Conservation (phyloP, 371 early-diverging fungal genomes). For the Dentiscutata heterogama region DNA sequence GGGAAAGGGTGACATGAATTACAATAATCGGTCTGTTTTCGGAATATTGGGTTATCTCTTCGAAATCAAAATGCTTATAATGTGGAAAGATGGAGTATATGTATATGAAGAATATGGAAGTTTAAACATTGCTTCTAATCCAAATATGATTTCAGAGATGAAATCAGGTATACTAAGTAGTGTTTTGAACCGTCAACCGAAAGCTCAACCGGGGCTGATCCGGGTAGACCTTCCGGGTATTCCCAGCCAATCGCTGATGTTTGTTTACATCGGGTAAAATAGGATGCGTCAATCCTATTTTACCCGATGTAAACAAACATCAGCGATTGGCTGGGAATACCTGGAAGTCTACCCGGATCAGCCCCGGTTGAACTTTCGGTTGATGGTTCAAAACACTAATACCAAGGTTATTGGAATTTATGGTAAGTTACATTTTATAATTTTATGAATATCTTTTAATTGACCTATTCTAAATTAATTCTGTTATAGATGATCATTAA, state of each 20-base stretch:
- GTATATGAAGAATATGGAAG: slow-evolving; percentile 25
- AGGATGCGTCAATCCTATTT: too few species aligned
- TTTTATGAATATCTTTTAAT: slow-evolving; percentile 9
- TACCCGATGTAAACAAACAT: too few species aligned
- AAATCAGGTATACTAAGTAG: neutral
- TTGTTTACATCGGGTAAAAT: too few species aligned
- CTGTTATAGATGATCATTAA: slow-evolving; percentile 26
- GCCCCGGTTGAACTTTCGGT: too few species aligned
- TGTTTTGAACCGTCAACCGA: too few species aligned
- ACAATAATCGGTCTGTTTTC: slow-evolving; percentile 25
- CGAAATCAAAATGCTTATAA: slow-evolving; percentile 36
- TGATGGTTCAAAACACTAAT: too few species aligned
- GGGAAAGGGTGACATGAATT: neutral
- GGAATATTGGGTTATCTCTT: slow-evolving; percentile 27
- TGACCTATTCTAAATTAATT: slow-evolving; percentile 26
- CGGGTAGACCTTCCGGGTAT: too few species aligned
- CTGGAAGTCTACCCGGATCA: too few species aligned
- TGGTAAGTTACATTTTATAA: slow-evolving; percentile 34
- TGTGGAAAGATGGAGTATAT: slow-evolving; percentile 36
- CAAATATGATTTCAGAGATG: neutral
- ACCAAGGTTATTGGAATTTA: slow-evolving; percentile 28
- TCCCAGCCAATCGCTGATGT: too few species aligned
- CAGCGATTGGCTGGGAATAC: too few species aligned
- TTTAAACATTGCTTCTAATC: slow-evolving; percentile 5
- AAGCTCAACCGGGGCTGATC: too few species aligned